phyloP scores from a whole-genome alignment of 805 yeast species.

The Nakazawaea siamensis region DNA sequence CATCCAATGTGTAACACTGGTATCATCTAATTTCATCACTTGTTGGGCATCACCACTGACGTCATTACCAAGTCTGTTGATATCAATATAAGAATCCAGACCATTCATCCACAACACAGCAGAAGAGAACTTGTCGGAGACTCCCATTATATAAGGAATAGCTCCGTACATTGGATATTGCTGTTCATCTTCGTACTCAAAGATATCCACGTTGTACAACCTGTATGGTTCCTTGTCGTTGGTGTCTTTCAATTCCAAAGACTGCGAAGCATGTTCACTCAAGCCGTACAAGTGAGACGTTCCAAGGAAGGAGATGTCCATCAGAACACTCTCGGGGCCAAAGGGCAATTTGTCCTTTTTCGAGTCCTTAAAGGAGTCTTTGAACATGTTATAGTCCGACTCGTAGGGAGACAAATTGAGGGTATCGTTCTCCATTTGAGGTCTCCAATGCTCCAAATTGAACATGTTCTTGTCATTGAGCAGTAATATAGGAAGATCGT shows the following conservation, averaged over 20 bases:
- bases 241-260: constrained; percentile 69
- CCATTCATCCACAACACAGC: constrained; percentile 90
- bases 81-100: constrained; percentile 88
- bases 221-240: constrained; percentile 62
- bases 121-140: constrained; percentile 44
- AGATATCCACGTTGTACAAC: constrained; percentile 86
- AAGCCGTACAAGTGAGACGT: constrained; percentile 77
- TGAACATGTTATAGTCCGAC: constrained; percentile 55
- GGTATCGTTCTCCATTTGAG: constrained; percentile 25
- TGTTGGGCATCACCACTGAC: not conserved
- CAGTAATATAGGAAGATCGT: constrained; percentile 38
- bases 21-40: not conserved
- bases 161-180: constrained; percentile 92
- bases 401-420: constrained; percentile 49
- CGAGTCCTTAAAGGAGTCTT: constrained; percentile 65
- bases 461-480: constrained; percentile 65
- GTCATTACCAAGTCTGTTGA: constrained; percentile 29
- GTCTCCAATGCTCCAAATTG: constrained; percentile 78
- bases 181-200: constrained; percentile 82
- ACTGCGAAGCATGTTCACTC: constrained; percentile 85
- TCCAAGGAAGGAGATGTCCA: constrained; percentile 63
- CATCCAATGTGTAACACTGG: constrained; percentile 75
- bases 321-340: constrained; percentile 85
- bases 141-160: constrained; percentile 80
- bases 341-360: constrained; percentile 56